These are phyloP conservation scores for Albizia julibrissin DNA, from an alignment of 306 rosid species.

Conservation along the genomic window DNA sequence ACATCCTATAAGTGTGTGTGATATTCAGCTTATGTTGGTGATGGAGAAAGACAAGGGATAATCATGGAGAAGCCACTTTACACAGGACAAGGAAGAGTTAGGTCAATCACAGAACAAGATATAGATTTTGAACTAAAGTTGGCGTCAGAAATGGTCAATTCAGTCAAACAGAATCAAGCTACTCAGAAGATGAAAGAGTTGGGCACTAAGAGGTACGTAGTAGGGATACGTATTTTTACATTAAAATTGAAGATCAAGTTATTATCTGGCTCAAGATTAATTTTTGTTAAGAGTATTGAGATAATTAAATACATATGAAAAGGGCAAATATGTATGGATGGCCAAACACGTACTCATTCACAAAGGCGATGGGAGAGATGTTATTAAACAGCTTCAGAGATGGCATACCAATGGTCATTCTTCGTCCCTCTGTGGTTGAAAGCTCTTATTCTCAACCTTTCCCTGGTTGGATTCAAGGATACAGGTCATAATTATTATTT, in stretches of 20 bases:
- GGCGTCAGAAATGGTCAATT: slow-evolving; percentile 34
- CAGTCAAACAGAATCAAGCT: slow-evolving; percentile 22
- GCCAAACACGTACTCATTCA: slow-evolving; percentile 58
- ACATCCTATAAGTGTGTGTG: no score
- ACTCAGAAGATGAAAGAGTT: slow-evolving; percentile 57
- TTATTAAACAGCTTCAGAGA: slow-evolving; percentile 44
- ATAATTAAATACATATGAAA: neutral
- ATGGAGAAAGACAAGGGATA: slow-evolving; percentile 33
- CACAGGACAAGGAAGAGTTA: neutral
- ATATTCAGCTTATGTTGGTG: slow-evolving; percentile 52
- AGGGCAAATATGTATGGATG: slow-evolving; percentile 56
- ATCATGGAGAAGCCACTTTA: slow-evolving; percentile 1
- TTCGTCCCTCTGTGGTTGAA: slow-evolving; percentile 52
- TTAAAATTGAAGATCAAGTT: no score
- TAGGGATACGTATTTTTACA: neutral
- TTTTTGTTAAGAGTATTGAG: no score
- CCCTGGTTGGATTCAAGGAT: slow-evolving; percentile 63
- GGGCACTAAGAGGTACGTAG: slow-evolving; percentile 48
- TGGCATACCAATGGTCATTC: slow-evolving; percentile 48
- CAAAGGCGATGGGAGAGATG: slow-evolving; percentile 41
- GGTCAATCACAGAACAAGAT: slow-evolving; percentile 14
- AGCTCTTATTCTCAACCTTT: slow-evolving; percentile 56
- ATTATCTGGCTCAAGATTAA: no score
- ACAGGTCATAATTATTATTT: slow-evolving; percentile 20
- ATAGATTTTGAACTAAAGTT: slow-evolving; percentile 44